These are phyloP conservation scores for Saccharomycopsis babjevae DNA, from an alignment of 805 yeast genomes.

Conservation along the genomic window DNA sequence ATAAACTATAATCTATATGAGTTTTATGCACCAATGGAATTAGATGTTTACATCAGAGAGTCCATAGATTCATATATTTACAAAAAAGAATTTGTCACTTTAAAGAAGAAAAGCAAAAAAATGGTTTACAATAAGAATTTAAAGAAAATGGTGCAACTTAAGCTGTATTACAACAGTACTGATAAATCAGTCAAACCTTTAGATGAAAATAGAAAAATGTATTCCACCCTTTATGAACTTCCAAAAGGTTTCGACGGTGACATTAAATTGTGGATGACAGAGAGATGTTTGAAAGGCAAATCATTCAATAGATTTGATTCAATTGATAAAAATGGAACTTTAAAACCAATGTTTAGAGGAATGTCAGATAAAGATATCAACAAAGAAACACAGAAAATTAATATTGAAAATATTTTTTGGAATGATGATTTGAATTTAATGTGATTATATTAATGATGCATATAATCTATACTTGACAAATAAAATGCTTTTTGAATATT, in stretches of 20 bases:
- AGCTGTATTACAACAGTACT: background rate
- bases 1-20: constrained; percentile 7
- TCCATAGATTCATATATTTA: constrained; percentile 9
- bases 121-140: background rate
- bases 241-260: background rate
- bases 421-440: background rate
- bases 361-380: constrained; percentile 5
- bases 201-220: constrained; percentile 1
- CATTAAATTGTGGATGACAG: background rate
- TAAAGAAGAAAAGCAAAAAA: background rate
- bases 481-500: too few species aligned
- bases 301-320: background rate
- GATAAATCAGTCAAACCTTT: background rate
- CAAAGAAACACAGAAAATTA: constrained; percentile 6
- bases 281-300: background rate
- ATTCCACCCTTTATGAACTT: background rate
- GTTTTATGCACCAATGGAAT: constrained; percentile 12
- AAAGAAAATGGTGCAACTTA: background rate
- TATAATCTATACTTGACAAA: too few species aligned
- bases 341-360: background rate
- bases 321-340: background rate
- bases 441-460: background rate
- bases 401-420: constrained; percentile 9
- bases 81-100: constrained; percentile 1
- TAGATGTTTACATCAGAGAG: constrained; percentile 13